Evolutionary conservation across 139 green algal species (phyloP).

Genomic region (Coccomyxa sp.): DNA sequence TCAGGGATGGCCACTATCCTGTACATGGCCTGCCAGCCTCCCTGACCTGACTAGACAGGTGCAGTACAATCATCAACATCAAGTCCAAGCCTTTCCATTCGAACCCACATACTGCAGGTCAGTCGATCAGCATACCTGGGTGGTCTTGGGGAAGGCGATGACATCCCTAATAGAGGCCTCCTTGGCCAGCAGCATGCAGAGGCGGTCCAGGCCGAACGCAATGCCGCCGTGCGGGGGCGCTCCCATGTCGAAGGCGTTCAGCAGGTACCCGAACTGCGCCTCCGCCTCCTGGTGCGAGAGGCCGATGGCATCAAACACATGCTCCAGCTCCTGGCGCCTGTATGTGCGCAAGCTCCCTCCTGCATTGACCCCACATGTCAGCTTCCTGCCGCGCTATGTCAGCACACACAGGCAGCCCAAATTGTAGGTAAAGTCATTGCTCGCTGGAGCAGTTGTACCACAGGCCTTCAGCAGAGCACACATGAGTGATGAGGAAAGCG

Average conservation of each 20-base stretch:
- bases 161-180: constrained; percentile 91
- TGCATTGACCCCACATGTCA: no score
- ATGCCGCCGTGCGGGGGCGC: constrained; percentile 94
- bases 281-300: constrained; percentile 71
- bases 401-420: no score
- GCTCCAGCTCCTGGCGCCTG: constrained; percentile 84
- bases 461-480: not conserved
- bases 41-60: not conserved
- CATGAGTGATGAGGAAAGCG: no score
- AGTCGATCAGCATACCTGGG: constrained; percentile 34
- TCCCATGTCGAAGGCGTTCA: constrained; percentile 77
- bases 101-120: not conserved
- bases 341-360: constrained; percentile 92
- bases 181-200: constrained; percentile 89
- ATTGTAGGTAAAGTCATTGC: not conserved
- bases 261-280: constrained; percentile 82
- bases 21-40: not conserved
- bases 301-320: constrained; percentile 90
- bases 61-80: not conserved
- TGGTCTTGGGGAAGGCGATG: constrained; percentile 99
- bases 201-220: constrained; percentile 89
- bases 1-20: not conserved
- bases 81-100: not conserved
- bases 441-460: not conserved
- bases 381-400: no score